A percentile compares a stretch with the other conserved stretches of the same genome.
phyloP scores from a whole-genome alignment of 2,329 filamentous ascomycete genomes.

The Xylariaceae sp. region DNA sequence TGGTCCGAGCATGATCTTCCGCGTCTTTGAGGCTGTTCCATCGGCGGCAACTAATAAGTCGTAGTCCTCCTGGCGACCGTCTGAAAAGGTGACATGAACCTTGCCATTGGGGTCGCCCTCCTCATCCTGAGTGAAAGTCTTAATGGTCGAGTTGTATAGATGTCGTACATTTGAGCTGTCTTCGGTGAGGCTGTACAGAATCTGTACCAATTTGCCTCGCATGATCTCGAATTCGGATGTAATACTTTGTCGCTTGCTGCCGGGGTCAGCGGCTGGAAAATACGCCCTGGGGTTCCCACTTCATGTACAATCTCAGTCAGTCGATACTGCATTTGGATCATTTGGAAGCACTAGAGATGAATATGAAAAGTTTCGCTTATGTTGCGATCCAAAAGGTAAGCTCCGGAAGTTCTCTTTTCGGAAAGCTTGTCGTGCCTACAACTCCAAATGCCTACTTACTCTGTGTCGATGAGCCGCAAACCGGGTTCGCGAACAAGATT shows the following conservation, averaged over 20 bases:
- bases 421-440: too few species aligned
- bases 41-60: conserved; percentile 56
- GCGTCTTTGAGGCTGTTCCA: conserved; percentile 48
- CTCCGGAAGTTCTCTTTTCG: too few species aligned
- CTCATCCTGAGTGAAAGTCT: conserved; percentile 28
- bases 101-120: conserved; percentile 12
- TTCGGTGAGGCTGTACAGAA: conserved; percentile 28
- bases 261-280: conserved; percentile 29
- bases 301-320: too few species aligned
- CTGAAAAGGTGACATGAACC: conserved; percentile 37
- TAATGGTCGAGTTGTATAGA: conserved; percentile 27
- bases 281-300: conserved; percentile 10
- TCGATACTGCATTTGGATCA: too few species aligned
- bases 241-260: conserved; percentile 30
- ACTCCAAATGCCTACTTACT: conserved; percentile 11
- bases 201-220: conserved; percentile 33
- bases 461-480: conserved; percentile 35
- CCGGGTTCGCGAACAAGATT: conserved; percentile 39
- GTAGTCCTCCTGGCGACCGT: conserved; percentile 41
- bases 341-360: too few species aligned
- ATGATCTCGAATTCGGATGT: conserved; percentile 38
- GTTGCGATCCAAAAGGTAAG: too few species aligned
- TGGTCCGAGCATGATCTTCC: conserved; percentile 35
- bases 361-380: too few species aligned
- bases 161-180: conserved; percentile 19